phyloP scores from a whole-genome alignment of 1,284 basidiomycete species.

The Fomitopsis pinicola region DNA sequence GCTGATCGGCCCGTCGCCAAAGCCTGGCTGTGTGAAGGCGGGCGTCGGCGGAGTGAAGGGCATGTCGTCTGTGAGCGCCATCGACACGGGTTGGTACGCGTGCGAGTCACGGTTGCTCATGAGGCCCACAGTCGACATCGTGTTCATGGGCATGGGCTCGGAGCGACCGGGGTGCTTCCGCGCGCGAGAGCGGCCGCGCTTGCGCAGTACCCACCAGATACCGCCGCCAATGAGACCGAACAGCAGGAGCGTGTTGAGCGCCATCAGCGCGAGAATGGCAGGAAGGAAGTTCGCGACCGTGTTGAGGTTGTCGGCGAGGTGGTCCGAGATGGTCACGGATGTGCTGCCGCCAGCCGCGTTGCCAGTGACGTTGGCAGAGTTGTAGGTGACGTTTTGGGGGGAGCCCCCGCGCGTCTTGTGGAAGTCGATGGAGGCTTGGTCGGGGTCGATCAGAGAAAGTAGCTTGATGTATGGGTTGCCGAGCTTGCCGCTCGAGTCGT shows the following conservation, averaged over 20 bases:
- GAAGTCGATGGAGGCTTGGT: conserved; percentile 67
- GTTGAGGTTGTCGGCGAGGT: conserved; percentile 52
- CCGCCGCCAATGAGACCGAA: conserved; percentile 51
- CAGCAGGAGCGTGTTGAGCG: conserved; percentile 65
- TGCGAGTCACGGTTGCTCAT: conserved; percentile 27
- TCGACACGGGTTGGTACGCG: conserved; percentile 65
- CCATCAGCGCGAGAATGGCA: conserved; percentile 65
- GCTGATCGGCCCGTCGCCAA: conserved; percentile 23
- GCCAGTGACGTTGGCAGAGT: conserved; percentile 40
- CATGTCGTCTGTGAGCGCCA: conserved; percentile 69
- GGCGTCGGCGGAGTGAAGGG: conserved; percentile 62
- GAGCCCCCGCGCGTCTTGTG: conserved; percentile 59
- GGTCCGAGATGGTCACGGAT: conserved; percentile 46
- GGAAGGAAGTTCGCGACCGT: conserved; percentile 62
- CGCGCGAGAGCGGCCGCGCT: conserved; percentile 29
- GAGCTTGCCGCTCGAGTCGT: conserved; percentile 54
- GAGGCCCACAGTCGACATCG: conserved; percentile 20
- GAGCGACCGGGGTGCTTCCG: conserved; percentile 45
- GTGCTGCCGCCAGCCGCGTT: conserved; percentile 27
- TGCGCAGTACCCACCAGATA: conserved; percentile 32
- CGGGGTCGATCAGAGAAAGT: conserved; percentile 61
- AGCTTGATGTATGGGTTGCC: conserved; percentile 74
- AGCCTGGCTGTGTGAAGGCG: conserved; percentile 45
- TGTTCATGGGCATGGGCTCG: conserved; percentile 47
- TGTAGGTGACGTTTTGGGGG: conserved; percentile 65